Base-by-base conservation (phyloP, 1,139 yeast species). In the Sugiyamaella japonica region DNA sequence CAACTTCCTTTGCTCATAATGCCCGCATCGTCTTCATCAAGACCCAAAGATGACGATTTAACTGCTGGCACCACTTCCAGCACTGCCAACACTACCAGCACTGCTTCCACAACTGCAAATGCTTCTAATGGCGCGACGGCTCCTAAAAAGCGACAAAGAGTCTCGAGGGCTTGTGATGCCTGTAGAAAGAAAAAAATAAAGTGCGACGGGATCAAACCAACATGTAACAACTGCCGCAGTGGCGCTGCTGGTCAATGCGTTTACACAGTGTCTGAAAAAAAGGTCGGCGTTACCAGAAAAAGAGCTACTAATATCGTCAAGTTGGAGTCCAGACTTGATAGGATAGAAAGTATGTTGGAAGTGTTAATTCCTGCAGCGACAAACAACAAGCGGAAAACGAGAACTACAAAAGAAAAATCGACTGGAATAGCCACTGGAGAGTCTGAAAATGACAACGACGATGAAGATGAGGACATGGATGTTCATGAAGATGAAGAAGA, bases 141-240 rank as follows among this genome's bases (percentile, higher is more conserved):
- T 34, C 47, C 42, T 38, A 46, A 52, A 16, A 70, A 70, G 48
- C 65, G 73, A n/a, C 67, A 68, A 51, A 62, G 74, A n/a, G 69
- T 71, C 7, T 65, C 71, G 5, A 66, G 67, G 29, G 75, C 75
- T 0, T 89, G 96, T 64, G 86, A 82, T 59, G 74, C 78, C 46
- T 88, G 96, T 67, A 84, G 87, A 63, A 73, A 78, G 56, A 73
- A 82, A 54, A 87, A 87, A 67, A 80, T 85, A 50, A 86, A 86
- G 65, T 89, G 96, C 66, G 86, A 85, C 63, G 95, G 89, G 61
- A 63, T 54, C 28, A 81, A 83, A 59, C 96, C 96, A 0, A 58
- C 66, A 0, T 88, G 96, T 63, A 69, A 79, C 0, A 76, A 81
- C 59, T 89, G 96, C 65, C 50, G 68, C 3, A 81, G 79, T 56